Percentiles rank a stretch among this genome's conserved stretches.
These are phyloP conservation scores for Gonium pectorale DNA, from an alignment of 139 green algal species.

Conservation along the genomic window DNA sequence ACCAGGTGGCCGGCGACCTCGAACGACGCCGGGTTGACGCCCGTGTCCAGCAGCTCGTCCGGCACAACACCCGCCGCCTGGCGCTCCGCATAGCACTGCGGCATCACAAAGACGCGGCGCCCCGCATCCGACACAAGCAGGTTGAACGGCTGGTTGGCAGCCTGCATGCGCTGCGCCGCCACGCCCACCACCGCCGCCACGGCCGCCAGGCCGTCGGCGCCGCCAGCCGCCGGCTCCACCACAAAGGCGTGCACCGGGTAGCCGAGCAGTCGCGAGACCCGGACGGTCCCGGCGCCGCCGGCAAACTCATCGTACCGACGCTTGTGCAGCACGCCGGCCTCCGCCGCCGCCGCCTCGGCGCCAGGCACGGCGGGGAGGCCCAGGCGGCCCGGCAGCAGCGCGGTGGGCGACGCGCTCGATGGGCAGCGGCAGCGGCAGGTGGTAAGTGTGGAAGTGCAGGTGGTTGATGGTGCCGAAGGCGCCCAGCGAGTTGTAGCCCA, in stretches of 20 bases:
- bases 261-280: conserved; percentile 71
- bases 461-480: conserved; percentile 99
- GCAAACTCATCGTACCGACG: not conserved
- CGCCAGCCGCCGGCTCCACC: conserved; percentile 78
- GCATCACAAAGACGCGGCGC: conserved; percentile 90
- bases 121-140: conserved; percentile 94
- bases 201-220: not conserved
- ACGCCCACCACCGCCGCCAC: conserved; percentile 71
- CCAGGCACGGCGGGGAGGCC: not conserved
- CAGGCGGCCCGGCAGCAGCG: conserved; percentile 51
- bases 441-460: conserved; percentile 99
- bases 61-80: conserved; percentile 83
- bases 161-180: conserved; percentile 79
- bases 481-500: conserved; percentile 97
- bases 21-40: conserved; percentile 95
- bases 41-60: conserved; percentile 68
- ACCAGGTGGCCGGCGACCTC: conserved; percentile 98
- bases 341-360: not conserved
- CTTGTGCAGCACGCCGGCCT: conserved; percentile 1
- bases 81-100: conserved; percentile 84
- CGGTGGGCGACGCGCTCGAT: conserved; percentile 86
- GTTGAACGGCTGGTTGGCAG: conserved; percentile 94
- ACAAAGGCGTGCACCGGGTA: conserved; percentile 93
- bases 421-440: conserved; percentile 83
- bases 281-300: conserved; percentile 39